Conservation (phyloP, 2,329 filamentous ascomycete species). For the Bipolaris bicolor region DNA sequence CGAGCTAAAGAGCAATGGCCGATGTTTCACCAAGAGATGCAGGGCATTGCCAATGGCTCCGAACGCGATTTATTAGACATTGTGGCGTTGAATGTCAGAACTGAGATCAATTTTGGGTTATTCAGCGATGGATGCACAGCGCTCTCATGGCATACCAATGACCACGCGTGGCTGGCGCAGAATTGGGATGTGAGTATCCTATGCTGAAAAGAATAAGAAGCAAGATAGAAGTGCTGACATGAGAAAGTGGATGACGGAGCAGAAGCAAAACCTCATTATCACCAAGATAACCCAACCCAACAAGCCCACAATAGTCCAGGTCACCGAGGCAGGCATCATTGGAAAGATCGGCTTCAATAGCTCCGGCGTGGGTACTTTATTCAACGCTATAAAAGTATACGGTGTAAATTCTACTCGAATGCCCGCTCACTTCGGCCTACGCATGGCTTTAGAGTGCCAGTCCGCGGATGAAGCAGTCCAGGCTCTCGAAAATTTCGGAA, state of each 20-base stretch:
- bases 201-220: neutral
- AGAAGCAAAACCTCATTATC: conserved; percentile 58
- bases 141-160: conserved; percentile 53
- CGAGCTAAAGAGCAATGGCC: conserved; percentile 54
- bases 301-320: conserved; percentile 59
- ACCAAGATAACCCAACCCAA: conserved; percentile 53
- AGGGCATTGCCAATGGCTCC: conserved; percentile 61
- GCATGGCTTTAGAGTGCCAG: conserved; percentile 60
- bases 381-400: conserved; percentile 67
- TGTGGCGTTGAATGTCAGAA: conserved; percentile 64
- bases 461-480: conserved; percentile 56
- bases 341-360: conserved; percentile 71
- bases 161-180: conserved; percentile 57
- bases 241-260: conserved; percentile 57
- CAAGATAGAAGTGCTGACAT: neutral
- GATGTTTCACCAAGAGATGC: conserved; percentile 53
- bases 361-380: conserved; percentile 62
- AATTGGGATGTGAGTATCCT: conserved; percentile 61
- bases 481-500: conserved; percentile 54
- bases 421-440: conserved; percentile 67
- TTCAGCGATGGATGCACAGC: conserved; percentile 65
- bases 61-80: conserved; percentile 57
- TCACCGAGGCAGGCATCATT: conserved; percentile 67
- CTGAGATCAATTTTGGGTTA: conserved; percentile 63
- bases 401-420: conserved; percentile 60